These are phyloP conservation scores for Ramularia endophylla DNA, from an alignment of 2,329 filamentous ascomycete genomes.

Conservation along the genomic window DNA sequence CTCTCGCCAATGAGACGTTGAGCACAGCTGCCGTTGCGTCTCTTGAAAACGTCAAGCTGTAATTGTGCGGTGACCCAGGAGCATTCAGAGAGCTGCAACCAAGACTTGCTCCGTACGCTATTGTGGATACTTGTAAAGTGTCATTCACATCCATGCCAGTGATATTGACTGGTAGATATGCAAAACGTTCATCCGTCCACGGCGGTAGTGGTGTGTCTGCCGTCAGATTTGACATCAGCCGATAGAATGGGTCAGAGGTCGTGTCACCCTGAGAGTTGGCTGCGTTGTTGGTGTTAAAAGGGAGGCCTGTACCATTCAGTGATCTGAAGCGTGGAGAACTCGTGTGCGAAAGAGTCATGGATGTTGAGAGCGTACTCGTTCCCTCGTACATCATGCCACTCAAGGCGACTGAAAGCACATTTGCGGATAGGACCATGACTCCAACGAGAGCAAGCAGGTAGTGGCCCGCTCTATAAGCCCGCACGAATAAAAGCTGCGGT, in stretches of 20 bases:
- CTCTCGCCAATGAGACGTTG: not conserved
- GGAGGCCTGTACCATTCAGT: conserved; percentile 25
- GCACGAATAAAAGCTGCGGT: conserved; percentile 46
- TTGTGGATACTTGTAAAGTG: conserved; percentile 26
- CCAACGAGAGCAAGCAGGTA: conserved; percentile 45
- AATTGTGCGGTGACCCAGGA: conserved; percentile 19
- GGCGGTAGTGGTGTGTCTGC: conserved; percentile 40
- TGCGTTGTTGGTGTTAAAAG: conserved; percentile 15
- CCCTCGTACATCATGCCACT: conserved; percentile 46
- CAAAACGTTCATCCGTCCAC: conserved; percentile 44
- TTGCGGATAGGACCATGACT: conserved; percentile 43
- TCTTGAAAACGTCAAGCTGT: conserved; percentile 12
- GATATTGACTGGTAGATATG: conserved; percentile 44
- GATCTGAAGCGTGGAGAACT: conserved; percentile 19
- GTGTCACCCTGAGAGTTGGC: conserved; percentile 26
- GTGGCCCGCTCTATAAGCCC: conserved; percentile 43
- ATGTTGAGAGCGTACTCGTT: conserved; percentile 5
- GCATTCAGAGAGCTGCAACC: conserved; percentile 29
- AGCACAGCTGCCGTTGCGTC: conserved; percentile 3
- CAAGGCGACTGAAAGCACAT: conserved; percentile 49
- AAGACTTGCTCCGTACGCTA: conserved; percentile 31
- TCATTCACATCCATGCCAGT: conserved; percentile 3
- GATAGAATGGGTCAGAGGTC: conserved; percentile 37
- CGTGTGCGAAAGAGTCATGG: not conserved
- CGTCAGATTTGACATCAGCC: conserved; percentile 43